phyloP scores from a whole-genome alignment of 2,329 filamentous ascomycete species.

The Hortaea werneckii region DNA sequence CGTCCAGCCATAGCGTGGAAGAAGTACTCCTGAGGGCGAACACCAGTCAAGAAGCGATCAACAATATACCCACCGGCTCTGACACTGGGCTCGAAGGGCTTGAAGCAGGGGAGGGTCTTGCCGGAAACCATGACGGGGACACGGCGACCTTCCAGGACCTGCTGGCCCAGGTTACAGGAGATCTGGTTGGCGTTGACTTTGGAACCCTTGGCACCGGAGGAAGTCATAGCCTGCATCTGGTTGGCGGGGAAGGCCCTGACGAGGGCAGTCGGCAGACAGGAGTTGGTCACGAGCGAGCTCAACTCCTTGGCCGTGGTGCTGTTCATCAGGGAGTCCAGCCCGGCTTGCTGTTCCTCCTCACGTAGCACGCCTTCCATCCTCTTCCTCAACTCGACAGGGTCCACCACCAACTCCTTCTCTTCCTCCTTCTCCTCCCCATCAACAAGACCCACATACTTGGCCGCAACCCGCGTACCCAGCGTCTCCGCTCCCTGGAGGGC shows the following conservation, averaged over 20 bases:
- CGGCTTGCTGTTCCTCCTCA: slow-evolving; percentile 82
- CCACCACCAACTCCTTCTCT: slow-evolving; percentile 12
- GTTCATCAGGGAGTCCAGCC: slow-evolving; percentile 82
- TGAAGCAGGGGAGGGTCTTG: slow-evolving; percentile 90
- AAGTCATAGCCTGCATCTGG: slow-evolving; percentile 98
- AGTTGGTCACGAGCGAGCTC: slow-evolving; percentile 66
- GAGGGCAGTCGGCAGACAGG: slow-evolving; percentile 71
- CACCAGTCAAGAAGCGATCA: slow-evolving; percentile 94
- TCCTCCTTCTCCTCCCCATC: slow-evolving; percentile 47
- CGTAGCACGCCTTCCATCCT: slow-evolving; percentile 83
- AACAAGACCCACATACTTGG: slow-evolving; percentile 78
- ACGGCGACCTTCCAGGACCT: slow-evolving; percentile 86
- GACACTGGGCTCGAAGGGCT: slow-evolving; percentile 78
- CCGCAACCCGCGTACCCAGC: slow-evolving; percentile 69
- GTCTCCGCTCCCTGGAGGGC: slow-evolving; percentile 56
- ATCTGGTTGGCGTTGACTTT: slow-evolving; percentile 94
- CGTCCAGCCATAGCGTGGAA: slow-evolving; percentile 99
- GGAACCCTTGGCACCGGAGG: slow-evolving; percentile 87
- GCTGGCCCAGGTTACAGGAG: slow-evolving; percentile 93
- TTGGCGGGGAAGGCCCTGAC: slow-evolving; percentile 91
- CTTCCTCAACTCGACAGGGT: slow-evolving; percentile 60
- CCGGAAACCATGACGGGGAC: slow-evolving; percentile 97
- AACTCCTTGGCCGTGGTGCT: slow-evolving; percentile 52
- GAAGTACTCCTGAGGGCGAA: slow-evolving; percentile 94
- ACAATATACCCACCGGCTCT: slow-evolving; percentile 88